Evolutionary conservation across 371 early-diverging fungal species (phyloP).

Genomic region (Phascolomyces articulosus): DNA sequence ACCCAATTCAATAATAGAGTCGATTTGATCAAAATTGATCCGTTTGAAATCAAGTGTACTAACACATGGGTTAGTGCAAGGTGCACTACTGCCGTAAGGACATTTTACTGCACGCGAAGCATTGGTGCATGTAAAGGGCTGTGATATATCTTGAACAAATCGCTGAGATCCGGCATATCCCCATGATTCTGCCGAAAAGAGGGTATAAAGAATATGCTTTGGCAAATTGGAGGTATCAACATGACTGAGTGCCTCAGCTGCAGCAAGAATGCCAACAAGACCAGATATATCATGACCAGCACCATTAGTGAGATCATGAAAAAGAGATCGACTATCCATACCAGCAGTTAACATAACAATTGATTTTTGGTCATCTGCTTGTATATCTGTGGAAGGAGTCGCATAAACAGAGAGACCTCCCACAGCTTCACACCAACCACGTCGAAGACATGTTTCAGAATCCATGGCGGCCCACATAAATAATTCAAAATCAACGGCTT

Average conservation of each 20-base stretch:
- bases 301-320: conserved; percentile 67
- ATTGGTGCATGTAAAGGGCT: conserved; percentile 63
- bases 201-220: conserved; percentile 74
- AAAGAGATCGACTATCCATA: conserved; percentile 69
- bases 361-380: conserved; percentile 57
- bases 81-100: conserved; percentile 40
- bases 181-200: conserved; percentile 78
- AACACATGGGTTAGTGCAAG: conserved; percentile 71
- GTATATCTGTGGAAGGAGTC: conserved; percentile 60
- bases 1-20: conserved; percentile 57
- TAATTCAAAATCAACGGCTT: conserved; percentile 70
- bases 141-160: conserved; percentile 74
- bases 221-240: conserved; percentile 49
- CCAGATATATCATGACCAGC: conserved; percentile 60
- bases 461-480: conserved; percentile 78
- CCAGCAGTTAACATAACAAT: conserved; percentile 70
- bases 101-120: conserved; percentile 45
- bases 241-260: conserved; percentile 73
- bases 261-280: conserved; percentile 64
- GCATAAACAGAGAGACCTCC: conserved; percentile 78
- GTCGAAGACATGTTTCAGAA: conserved; percentile 68
- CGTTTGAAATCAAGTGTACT: conserved; percentile 59
- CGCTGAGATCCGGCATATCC: conserved; percentile 82
- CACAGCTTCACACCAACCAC: conserved; percentile 74
- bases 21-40: conserved; percentile 68